Conservation (phyloP, 2,329 filamentous ascomycete species). For the Cladosporium sphaerospermum region DNA sequence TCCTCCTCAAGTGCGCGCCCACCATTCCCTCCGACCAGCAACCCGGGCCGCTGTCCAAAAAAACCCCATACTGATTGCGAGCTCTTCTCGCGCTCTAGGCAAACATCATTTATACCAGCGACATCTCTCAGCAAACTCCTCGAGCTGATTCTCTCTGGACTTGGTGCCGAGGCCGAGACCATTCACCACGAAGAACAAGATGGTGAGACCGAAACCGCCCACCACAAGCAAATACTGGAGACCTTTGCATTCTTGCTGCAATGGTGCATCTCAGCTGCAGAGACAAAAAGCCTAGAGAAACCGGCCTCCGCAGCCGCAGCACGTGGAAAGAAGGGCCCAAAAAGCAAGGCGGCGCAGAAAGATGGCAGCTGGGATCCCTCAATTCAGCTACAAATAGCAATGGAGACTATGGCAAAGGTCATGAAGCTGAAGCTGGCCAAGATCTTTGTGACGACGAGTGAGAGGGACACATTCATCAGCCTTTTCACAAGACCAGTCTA, state of each 20-base stretch:
- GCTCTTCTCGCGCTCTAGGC: conserved; percentile 64
- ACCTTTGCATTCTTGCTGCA: conserved; percentile 91
- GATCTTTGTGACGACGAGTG: conserved; percentile 93
- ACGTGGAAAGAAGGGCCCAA: conserved; percentile 67
- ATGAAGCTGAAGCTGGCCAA: conserved; percentile 85
- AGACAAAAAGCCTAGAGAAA: conserved; percentile 82
- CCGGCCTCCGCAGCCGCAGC: conserved; percentile 64
- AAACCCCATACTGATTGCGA: conserved; percentile 49
- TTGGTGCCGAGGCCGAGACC: conserved; percentile 68
- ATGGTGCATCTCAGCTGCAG: conserved; percentile 92
- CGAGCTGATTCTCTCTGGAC: conserved; percentile 73
- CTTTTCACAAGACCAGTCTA: conserved; percentile 91
- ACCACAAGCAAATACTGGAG: conserved; percentile 88
- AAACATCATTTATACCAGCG: conserved; percentile 69
- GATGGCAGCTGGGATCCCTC: conserved; percentile 85
- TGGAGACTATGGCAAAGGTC: conserved; percentile 94
- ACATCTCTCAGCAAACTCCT: conserved; percentile 87
- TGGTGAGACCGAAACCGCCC: conserved; percentile 52
- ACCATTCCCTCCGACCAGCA: conserved; percentile 38
- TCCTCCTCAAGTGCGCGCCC: conserved; percentile 87
- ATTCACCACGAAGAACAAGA: conserved; percentile 88
- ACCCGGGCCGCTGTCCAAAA: conserved; percentile 22
- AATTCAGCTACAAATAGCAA: conserved; percentile 74
- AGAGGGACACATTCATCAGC: conserved; percentile 89
- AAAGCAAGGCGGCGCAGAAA: conserved; percentile 57